Base-by-base conservation (phyloP, 345 rosid species). In the Cochlearia excelsa region DNA sequence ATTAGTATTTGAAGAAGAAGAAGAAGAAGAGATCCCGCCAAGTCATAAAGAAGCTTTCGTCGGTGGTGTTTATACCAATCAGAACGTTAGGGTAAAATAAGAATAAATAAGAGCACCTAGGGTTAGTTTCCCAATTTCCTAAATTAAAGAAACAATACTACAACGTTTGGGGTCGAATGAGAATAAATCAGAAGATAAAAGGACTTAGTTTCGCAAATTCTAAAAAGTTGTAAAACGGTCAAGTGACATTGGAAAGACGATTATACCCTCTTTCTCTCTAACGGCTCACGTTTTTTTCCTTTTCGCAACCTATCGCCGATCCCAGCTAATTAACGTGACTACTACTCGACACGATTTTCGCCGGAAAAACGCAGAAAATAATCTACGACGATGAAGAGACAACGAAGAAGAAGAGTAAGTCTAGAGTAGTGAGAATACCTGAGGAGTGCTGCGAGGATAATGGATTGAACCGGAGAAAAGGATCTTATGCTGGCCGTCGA, bases 401-500 rank as follows among this genome's bases (percentile, higher is more conserved):
- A 30, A 55, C 4, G 45, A 30, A 43, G 51, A 30, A 26, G 39
- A 60, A 26, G 45, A 5, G 45, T 42, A 46, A 39, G 59, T 65
- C 26, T 23, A 46, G 43, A 31, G 29, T 57, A 66, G 30, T 11
- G 59, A 30, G 41, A 7, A 1, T 35, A 83, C 97, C 59, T 82
- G 76, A 4, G 91, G 87, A 4, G 89, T 75, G 60, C 95, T 90
- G 8, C 95, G 87, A 67, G 95, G 78, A 51, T 90, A 87, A 69
- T 90, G 97, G 65, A 87, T 81, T 3, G 97, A 85, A n/a, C 94
- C 91, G 7, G 91, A 87, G 77, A 87, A 80, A 11, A 90, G 80
- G 66, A 90, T 67, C 67, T 75, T 71, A 42, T 76, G 77, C 35
- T 79, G 42, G 9, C 86, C 95, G 56, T 87, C 72, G 59, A 87